Evolutionary conservation across 1,284 basidiomycete genomes (phyloP).

Genomic region (Malassezia furfur): DNA sequence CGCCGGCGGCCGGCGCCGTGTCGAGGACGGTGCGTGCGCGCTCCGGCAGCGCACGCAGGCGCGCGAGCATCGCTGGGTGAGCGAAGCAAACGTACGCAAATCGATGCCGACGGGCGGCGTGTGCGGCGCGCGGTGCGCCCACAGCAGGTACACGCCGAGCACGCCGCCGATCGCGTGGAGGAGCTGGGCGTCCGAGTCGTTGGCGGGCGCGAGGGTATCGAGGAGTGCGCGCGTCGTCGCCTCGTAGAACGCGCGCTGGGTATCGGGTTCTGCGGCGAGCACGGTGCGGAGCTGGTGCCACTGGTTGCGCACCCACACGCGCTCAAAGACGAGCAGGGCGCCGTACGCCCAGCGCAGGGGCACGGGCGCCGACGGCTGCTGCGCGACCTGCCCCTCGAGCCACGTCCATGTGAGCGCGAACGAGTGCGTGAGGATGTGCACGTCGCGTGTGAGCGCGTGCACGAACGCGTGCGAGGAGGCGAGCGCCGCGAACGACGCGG

Average conservation of each 20-base stretch:
- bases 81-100: not conserved
- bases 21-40: conserved; percentile 6
- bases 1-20: not conserved
- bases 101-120: not conserved
- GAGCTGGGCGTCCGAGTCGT: not conserved
- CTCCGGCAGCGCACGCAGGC: not conserved
- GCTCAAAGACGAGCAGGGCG: conserved; percentile 15
- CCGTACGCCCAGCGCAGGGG: conserved; percentile 16
- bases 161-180: conserved; percentile 8
- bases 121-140: not conserved
- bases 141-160: conserved; percentile 9
- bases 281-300: conserved; percentile 1
- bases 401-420: conserved; percentile 18
- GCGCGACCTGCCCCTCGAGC: conserved; percentile 5
- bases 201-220: not conserved
- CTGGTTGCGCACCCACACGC: conserved; percentile 14
- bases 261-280: not conserved
- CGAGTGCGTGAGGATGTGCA: conserved; percentile 12
- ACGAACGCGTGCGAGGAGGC: conserved; percentile 11
- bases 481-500: conserved; percentile 1
- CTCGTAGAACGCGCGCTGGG: conserved; percentile 5
- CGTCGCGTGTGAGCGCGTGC: conserved; percentile 10
- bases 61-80: not conserved
- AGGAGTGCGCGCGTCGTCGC: conserved; percentile 4
- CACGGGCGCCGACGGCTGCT: not conserved